phyloP scores from a whole-genome alignment of 2,329 filamentous ascomycete species.

The Cordyceps pruinosa region DNA sequence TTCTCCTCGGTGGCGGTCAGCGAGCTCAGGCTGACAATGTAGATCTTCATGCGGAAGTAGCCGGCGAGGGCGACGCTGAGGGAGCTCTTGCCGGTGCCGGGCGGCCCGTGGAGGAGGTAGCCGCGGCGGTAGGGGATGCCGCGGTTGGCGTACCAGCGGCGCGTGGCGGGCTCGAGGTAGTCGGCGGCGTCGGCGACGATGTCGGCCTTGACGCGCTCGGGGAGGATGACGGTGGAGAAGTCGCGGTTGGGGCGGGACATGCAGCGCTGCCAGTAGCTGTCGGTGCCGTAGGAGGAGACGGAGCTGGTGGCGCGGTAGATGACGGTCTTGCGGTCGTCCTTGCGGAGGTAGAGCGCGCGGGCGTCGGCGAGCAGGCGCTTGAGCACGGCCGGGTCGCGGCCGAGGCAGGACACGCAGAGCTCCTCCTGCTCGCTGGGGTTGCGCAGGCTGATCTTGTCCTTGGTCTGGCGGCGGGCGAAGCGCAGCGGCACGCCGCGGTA shows the following conservation, averaged over 20 bases:
- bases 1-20: slow-evolving; percentile 57
- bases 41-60: slow-evolving; percentile 63
- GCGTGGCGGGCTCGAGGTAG: slow-evolving; percentile 55
- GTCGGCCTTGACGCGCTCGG: slow-evolving; percentile 51
- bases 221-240: slow-evolving; percentile 59
- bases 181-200: slow-evolving; percentile 55
- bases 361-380: slow-evolving; percentile 57
- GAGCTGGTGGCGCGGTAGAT: slow-evolving; percentile 54
- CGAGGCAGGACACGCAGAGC: slow-evolving; percentile 54
- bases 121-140: slow-evolving; percentile 82
- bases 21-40: slow-evolving; percentile 63
- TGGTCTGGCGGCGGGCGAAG: slow-evolving; percentile 47
- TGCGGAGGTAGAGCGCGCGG: slow-evolving; percentile 46
- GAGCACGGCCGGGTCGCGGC: slow-evolving; percentile 51
- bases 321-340: slow-evolving; percentile 55
- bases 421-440: slow-evolving; percentile 48
- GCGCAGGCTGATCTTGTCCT: slow-evolving; percentile 33
- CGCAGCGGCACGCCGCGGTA: slow-evolving; percentile 52
- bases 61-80: slow-evolving; percentile 65
- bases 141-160: slow-evolving; percentile 74
- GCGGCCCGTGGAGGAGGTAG: slow-evolving; percentile 74
- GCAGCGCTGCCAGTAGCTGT: slow-evolving; percentile 53
- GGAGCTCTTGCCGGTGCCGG: slow-evolving; percentile 73
- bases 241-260: slow-evolving; percentile 54
- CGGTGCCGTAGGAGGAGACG: slow-evolving; percentile 26